Conservation (phyloP, 2,329 filamentous ascomycete genomes). For the Metarhizium brunneum region DNA sequence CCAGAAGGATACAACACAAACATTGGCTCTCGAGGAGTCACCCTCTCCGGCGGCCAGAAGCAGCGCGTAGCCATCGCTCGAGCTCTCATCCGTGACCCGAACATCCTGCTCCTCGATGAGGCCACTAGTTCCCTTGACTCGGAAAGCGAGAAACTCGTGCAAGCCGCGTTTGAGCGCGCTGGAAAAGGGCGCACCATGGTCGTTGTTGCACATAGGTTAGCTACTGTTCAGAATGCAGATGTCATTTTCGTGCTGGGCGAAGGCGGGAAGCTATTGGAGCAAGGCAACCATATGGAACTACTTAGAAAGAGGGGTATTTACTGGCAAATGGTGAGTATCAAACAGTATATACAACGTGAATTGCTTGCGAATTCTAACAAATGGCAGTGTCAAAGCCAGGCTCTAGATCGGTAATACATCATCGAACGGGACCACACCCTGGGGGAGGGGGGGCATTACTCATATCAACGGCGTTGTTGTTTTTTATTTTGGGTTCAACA, state of each 20-base stretch:
- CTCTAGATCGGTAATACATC: slow-evolving; percentile 35
- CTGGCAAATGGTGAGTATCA: slow-evolving; percentile 45
- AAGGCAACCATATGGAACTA: slow-evolving; percentile 43
- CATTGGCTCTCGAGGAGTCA: slow-evolving; percentile 57
- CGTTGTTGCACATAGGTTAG: slow-evolving; percentile 68
- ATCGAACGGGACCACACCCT: too few relatives aligned
- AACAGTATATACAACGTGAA: not conserved
- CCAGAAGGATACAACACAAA: slow-evolving; percentile 60
- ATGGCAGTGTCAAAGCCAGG: slow-evolving; percentile 47
- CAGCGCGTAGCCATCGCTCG: slow-evolving; percentile 63
- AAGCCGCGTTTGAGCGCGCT: slow-evolving; percentile 58
- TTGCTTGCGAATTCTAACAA: not conserved
- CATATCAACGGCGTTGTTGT: too few relatives aligned
- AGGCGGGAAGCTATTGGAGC: slow-evolving; percentile 45
- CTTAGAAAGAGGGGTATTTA: slow-evolving; percentile 43
- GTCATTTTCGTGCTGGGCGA: slow-evolving; percentile 71
- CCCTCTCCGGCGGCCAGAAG: slow-evolving; percentile 62
- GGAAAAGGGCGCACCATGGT: slow-evolving; percentile 55
- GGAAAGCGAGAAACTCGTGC: slow-evolving; percentile 51
- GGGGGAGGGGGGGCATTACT: too few relatives aligned
- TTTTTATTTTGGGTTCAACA: too few relatives aligned
- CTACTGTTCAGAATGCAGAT: slow-evolving; percentile 70
- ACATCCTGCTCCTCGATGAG: slow-evolving; percentile 61
- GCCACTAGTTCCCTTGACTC: slow-evolving; percentile 62
- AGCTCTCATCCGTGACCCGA: slow-evolving; percentile 56